Evolutionary conservation across 139 green algal species (phyloP), one percentile per base, ranked within the genome.

Genomic region (Spirogloea muscicola): DNA sequence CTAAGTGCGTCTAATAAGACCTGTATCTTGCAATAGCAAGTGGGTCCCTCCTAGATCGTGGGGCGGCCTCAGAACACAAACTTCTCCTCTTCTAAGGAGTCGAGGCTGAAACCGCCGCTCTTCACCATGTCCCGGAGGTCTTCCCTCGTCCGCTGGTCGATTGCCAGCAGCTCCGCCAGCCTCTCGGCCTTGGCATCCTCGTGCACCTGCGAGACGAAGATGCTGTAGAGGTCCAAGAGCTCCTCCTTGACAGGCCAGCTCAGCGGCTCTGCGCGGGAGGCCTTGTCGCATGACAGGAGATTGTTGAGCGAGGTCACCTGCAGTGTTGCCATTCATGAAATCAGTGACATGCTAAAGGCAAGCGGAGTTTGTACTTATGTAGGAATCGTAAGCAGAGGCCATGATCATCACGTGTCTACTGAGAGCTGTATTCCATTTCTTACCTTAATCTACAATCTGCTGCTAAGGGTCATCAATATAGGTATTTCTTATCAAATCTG

Each of bases 161-260:
- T 80, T 4, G 41, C 39, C 31, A 80, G 27, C 18, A 80, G 62
- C 60, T 77, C 41, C 34, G n/a, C 7, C 42, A 80, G 21, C 9
- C 72, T 46, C 69, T 59, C 61, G 3, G 9, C 25, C 5, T n/a
- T 1, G 2, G 59, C 51, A 9, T 59, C 41, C 9, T 72, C 34
- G 16, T 80, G 33, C n/a, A 16, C 40, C 46, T n/a, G n/a, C n/a
- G n/a, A n/a, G n/a, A 80, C 59, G 40, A 96, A 82, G 5, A 89
- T 84, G 55, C 93, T 79, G 52, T 88, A 97, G 25, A 97, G 64
- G 65, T 97, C 91, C 55, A 85, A 63, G 60, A 96, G 68, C 86
- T 97, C 92, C 37, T 86, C 85, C 48, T 85, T 39, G 25, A 80
- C 64, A 18, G 36, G 9, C 72, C 72, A 80, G 13, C 9, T 3